Evolutionary conservation across 2,329 filamentous ascomycete species (phyloP).

Genomic region (Alternaria ethzedia): DNA sequence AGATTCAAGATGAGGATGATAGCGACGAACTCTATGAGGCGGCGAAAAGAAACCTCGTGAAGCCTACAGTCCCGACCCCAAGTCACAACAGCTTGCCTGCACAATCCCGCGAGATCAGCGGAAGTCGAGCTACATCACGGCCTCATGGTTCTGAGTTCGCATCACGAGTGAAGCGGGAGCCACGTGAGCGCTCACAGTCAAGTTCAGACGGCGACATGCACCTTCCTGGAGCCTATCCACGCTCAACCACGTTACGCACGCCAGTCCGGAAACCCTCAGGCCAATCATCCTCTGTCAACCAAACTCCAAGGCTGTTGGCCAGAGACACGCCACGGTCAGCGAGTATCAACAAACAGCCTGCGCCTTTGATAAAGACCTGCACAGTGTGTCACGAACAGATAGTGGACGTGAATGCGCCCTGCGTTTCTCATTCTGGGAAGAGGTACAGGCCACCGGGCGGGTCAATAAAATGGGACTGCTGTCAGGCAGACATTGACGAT

Average conservation of each 20-base stretch:
- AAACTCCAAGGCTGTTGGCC: neutral
- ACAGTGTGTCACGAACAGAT: constrained; percentile 18
- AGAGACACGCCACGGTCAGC: neutral
- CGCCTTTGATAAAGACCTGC: constrained; percentile 11
- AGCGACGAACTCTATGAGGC: constrained; percentile 13
- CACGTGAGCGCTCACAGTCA: constrained; percentile 1
- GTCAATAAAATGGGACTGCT: constrained; percentile 14
- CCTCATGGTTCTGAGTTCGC: constrained; percentile 3
- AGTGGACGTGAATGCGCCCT: constrained; percentile 10
- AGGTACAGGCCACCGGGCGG: neutral
- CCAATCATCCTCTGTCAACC: neutral
- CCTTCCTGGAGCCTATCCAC: constrained; percentile 13
- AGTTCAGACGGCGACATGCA: constrained; percentile 16
- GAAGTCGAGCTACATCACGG: neutral
- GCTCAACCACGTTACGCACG: neutral
- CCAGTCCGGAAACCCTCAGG: neutral
- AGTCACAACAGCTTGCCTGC: neutral
- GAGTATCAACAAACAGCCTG: neutral
- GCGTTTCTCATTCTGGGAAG: constrained; percentile 25
- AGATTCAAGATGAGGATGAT: constrained; percentile 5
- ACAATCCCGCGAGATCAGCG: neutral
- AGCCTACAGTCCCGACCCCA: neutral
- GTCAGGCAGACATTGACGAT: constrained; percentile 8
- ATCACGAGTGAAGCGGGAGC: constrained; percentile 18
- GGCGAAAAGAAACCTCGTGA: constrained; percentile 4